phyloP scores from a whole-genome alignment of 2,329 filamentous ascomycete species.

The Penicillium sp. region DNA sequence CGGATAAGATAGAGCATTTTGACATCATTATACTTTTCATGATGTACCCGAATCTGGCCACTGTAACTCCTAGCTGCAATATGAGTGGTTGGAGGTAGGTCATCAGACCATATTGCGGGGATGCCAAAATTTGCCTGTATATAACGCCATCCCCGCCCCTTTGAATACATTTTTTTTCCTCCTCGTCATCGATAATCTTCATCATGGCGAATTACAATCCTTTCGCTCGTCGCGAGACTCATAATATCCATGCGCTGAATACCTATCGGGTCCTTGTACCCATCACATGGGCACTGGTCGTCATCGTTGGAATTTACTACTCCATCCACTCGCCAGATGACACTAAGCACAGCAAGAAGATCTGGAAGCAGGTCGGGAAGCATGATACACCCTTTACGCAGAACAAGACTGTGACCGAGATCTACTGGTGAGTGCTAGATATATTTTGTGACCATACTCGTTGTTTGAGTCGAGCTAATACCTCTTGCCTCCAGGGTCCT shows the following conservation, averaged over 20 bases:
- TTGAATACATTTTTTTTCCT: background rate
- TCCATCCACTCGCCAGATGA: conserved; percentile 64
- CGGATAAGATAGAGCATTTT: background rate
- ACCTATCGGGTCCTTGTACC: conserved; percentile 75
- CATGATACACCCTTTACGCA: conserved; percentile 73
- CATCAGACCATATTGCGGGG: conserved; percentile 6
- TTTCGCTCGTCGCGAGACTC: conserved; percentile 69
- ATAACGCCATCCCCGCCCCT: conserved; percentile 2
- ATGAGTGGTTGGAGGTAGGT: conserved; percentile 3
- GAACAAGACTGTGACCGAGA: conserved; percentile 61
- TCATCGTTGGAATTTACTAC: conserved; percentile 75
- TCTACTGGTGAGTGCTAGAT: conserved; percentile 68
- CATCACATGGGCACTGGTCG: conserved; percentile 71
- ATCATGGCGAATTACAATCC: conserved; percentile 58
- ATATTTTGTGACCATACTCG: background rate
- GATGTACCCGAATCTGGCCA: background rate
- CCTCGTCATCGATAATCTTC: background rate
- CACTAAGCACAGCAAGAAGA: conserved; percentile 61
- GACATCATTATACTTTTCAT: background rate
- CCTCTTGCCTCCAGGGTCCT: conserved; percentile 56
- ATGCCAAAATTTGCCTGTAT: conserved; percentile 1
- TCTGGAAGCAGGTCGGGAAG: conserved; percentile 72
- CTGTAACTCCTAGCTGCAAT: background rate
- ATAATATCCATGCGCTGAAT: conserved; percentile 61
- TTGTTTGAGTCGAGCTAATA: background rate